These are phyloP conservation scores for Pseudognaphalium luteoalbum DNA, from an alignment of 129 eudicot species.

Conservation along the genomic window DNA sequence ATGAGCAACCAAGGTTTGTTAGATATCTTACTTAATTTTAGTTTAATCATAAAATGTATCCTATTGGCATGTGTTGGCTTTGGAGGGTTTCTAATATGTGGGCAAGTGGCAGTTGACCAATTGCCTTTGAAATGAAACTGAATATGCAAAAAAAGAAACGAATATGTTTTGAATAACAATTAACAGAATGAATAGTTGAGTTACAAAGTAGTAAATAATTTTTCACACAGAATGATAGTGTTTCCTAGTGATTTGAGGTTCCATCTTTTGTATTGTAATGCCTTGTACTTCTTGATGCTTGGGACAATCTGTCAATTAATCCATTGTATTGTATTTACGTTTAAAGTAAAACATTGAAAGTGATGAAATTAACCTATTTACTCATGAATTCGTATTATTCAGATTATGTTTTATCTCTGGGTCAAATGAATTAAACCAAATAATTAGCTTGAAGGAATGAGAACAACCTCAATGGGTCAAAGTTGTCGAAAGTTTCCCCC, in stretches of 20 bases:
- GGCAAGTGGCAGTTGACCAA: not conserved
- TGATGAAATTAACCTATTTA: no score
- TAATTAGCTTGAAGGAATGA: not conserved
- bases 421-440: not conserved
- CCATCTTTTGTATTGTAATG: no score
- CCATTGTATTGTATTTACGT: no score
- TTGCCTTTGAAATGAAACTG: not conserved
- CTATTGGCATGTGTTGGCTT: not conserved
- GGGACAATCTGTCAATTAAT: no score
- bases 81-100: not conserved
- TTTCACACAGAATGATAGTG: not conserved
- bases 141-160: not conserved
- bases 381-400: not conserved
- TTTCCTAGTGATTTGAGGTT: no score
- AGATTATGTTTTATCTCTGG: not conserved
- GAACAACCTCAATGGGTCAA: not conserved
- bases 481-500: not conserved
- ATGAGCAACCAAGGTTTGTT: slow-evolving; percentile 72
- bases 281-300: no score
- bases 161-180: not conserved
- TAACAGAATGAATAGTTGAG: not conserved
- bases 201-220: no score
- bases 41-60: not conserved
- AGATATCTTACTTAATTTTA: not conserved
- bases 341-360: no score